A percentile compares a stretch with the other conserved stretches of the same genome.
Evolutionary conservation across 2,329 filamentous ascomycete genomes (phyloP).

Genomic region (Chalaropsis ovoidea): DNA sequence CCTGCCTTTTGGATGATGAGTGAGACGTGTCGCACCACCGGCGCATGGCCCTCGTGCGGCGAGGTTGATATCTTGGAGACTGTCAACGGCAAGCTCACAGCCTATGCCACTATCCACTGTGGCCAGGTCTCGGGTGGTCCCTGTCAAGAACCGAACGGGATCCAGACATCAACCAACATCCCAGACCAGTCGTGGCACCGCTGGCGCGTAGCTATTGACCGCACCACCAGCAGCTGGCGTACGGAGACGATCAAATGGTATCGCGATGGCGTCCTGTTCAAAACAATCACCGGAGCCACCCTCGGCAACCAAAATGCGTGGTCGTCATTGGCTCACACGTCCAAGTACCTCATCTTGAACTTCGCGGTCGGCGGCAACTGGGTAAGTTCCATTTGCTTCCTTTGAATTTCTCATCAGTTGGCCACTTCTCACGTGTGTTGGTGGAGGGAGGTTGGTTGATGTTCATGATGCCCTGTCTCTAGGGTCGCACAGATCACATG

Average conservation of each 20-base stretch:
- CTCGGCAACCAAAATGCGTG: conserved; percentile 41
- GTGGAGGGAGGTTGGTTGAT: background rate
- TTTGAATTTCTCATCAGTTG: background rate
- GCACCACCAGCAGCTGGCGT: conserved; percentile 37
- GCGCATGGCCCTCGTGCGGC: conserved; percentile 43
- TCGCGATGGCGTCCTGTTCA: conserved; percentile 38
- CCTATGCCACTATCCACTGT: conserved; percentile 45
- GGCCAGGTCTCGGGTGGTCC: conserved; percentile 37
- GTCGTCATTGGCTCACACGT: conserved; percentile 41
- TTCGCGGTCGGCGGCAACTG: conserved; percentile 46
- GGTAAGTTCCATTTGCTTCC: conserved; percentile 34
- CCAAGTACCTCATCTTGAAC: conserved; percentile 46
- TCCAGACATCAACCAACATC: conserved; percentile 33
- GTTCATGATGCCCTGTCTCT: background rate
- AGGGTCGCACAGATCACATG: conserved; percentile 15
- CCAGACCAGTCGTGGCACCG: conserved; percentile 39
- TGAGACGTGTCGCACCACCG: conserved; percentile 40
- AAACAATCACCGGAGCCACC: conserved; percentile 37
- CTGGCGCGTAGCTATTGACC: conserved; percentile 43
- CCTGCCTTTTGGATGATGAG: conserved; percentile 51
- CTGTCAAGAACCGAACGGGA: conserved; percentile 44
- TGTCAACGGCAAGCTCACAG: conserved; percentile 41
- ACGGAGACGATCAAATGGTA: conserved; percentile 45
- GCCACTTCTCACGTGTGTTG: background rate
- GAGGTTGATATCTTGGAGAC: conserved; percentile 51